Evolutionary conservation across 257 asterid genomes (phyloP).

Genomic region (Lithospermum erythrorhizon): DNA sequence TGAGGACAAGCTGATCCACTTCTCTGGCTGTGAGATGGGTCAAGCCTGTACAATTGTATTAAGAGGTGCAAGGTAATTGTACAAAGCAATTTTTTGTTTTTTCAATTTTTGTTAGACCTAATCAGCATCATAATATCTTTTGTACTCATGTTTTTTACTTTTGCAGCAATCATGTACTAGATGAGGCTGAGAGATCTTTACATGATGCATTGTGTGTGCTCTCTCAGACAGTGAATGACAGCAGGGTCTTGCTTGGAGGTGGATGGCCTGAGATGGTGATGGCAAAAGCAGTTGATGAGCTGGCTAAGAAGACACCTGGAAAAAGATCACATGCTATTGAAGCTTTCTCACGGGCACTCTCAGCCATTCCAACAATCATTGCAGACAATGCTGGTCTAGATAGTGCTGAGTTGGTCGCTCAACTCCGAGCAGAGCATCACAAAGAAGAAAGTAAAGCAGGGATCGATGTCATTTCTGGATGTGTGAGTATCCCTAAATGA

Average conservation of each 20-base stretch:
- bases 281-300: conserved; percentile 90
- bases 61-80: conserved; percentile 77
- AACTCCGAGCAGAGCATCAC: conserved; percentile 88
- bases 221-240: conserved; percentile 83
- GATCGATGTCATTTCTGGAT: conserved; percentile 79
- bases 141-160: conserved; percentile 1
- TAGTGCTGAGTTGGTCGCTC: conserved; percentile 79
- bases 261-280: conserved; percentile 97
- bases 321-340: conserved; percentile 85
- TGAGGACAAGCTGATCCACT: conserved; percentile 91
- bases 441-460: conserved; percentile 69
- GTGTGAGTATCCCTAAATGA: conserved; percentile 36
- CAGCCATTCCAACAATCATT: conserved; percentile 75
- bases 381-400: conserved; percentile 93
- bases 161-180: conserved; percentile 77
- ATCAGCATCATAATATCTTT: background rate
- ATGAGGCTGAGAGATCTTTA: conserved; percentile 86
- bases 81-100: background rate
- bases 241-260: conserved; percentile 76
- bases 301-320: conserved; percentile 82
- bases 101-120: background rate
- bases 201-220: conserved; percentile 91
- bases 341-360: conserved; percentile 78
- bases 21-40: conserved; percentile 96
- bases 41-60: conserved; percentile 93